A percentile compares a stretch with the other conserved stretches of the same genome.
Evolutionary conservation across 768 basidiomycete genomes (phyloP).

Genomic region (Russula griseocarnosa): DNA sequence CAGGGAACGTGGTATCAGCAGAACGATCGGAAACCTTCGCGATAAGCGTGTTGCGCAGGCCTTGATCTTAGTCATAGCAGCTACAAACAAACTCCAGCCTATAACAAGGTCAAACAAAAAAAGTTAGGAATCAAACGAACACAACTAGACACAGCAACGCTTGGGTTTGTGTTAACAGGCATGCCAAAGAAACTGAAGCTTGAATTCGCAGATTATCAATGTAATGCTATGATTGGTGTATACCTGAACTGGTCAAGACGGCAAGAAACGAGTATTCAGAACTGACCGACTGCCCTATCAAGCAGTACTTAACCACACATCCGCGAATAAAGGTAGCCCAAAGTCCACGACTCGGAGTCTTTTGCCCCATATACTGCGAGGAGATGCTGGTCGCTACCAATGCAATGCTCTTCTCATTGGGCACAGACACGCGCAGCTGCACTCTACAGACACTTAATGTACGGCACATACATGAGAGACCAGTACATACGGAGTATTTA

Average conservation of each 20-base stretch:
- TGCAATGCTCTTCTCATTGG: constrained; percentile 11
- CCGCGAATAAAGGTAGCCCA: constrained; percentile 59
- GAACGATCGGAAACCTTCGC: constrained; percentile 4
- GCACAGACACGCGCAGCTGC: not conserved
- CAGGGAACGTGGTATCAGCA: too few species aligned
- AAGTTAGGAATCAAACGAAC: not conserved
- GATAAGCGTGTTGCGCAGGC: constrained; percentile 8
- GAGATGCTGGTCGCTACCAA: constrained; percentile 8
- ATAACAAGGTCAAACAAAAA: not conserved
- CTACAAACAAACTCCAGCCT: constrained; percentile 19
- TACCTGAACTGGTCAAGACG: constrained; percentile 12
- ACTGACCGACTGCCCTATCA: constrained; percentile 39
- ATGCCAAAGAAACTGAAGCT: constrained; percentile 10
- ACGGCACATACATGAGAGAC: not conserved
- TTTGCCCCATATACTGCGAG: constrained; percentile 7
- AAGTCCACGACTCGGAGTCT: constrained; percentile 51
- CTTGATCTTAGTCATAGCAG: constrained; percentile 9
- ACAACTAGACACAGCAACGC: not conserved
- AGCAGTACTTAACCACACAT: constrained; percentile 52
- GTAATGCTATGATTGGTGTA: constrained; percentile 11
- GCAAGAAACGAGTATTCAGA: not conserved
- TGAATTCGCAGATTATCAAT: not conserved
- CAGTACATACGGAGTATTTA: constrained; percentile 31
- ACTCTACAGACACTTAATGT: constrained; percentile 3
- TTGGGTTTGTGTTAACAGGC: constrained; percentile 12